Evolutionary conservation across 805 yeast species (phyloP), one percentile per base, ranked within the genome.

Genomic region (Wickerhamiella azymoides): DNA sequence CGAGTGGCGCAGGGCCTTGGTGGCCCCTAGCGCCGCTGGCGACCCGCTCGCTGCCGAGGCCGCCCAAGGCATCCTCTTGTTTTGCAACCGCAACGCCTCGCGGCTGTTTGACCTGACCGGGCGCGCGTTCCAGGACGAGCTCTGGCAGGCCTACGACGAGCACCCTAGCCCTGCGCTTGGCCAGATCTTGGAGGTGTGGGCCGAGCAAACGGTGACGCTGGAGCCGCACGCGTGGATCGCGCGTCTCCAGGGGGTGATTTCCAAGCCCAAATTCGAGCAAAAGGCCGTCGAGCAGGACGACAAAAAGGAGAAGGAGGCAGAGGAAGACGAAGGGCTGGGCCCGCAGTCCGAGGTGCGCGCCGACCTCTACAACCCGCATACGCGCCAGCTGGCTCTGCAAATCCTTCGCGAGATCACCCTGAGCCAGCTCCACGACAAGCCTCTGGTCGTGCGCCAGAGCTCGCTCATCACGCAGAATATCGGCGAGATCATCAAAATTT

Each of bases 401-500:
- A 52, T 71, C 14, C 50, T 71, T 11, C 49, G 57, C 7, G 50
- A 52, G 30, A 43, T 65, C 26, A 48, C 66, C 9, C 39, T 42
- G 36, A 39, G 28, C 17, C 53, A 43, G 38, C 52, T 53, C 25
- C 42, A 35, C 21, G 57, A 54, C 17, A 54, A 54, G 35, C 16
- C 55, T 7, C 19, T 45, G 2, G 50, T 47, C 9, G 52, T 54
- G 14, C 52, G 57, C 14, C 50, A 57, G 10, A 43, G 28, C 9
- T 45, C 52, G 6, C 50, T 57, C 3, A 40, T 64, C 7, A 55
- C 62, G 2, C 50, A 53, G 1, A 52, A 49, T 17, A 57, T 65
- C 2, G 67, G 71, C 17, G 93, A 83, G 17, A 62, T 89, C 35
- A 79, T 88, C 24, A 79, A 81, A 50, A 67, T 85, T 5, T 78